Percentiles rank a stretch among this genome's conserved stretches.
Conservation (phyloP, 345 rosid genomes). For the Gossypium anomalum region DNA sequence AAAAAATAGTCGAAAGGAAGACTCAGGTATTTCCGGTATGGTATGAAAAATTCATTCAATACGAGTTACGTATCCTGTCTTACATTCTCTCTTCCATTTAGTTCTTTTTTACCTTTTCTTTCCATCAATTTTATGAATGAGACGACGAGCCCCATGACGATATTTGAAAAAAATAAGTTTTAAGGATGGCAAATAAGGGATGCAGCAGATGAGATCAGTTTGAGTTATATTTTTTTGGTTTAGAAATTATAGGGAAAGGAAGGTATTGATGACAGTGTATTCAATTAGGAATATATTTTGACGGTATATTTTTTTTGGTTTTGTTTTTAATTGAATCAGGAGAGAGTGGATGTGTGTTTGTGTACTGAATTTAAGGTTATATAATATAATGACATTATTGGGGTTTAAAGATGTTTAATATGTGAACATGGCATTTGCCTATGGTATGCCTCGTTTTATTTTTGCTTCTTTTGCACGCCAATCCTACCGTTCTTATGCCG, state of each 20-base stretch:
- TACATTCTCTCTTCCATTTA: conserved; percentile 18
- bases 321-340: background rate
- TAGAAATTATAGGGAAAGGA: background rate
- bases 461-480: too few species aligned
- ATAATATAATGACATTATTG: background rate
- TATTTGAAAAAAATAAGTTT: background rate
- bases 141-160: conserved; percentile 15
- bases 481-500: too few species aligned
- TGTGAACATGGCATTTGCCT: too few species aligned
- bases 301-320: background rate
- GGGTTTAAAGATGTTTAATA: background rate
- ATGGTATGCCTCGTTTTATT: too few species aligned
- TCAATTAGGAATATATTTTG: background rate
- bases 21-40: background rate
- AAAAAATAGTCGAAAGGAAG: conserved; percentile 10
- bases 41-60: conserved; percentile 17
- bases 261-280: background rate
- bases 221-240: background rate
- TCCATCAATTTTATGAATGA: conserved; percentile 14
- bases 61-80: conserved; percentile 26
- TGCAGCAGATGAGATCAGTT: background rate
- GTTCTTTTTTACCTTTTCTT: conserved; percentile 22
- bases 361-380: background rate
- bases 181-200: background rate
- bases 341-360: background rate